Evolutionary conservation across 805 yeast genomes (phyloP), one percentile per base, ranked within the genome.

Genomic region (Hanseniaspora lindneri): DNA sequence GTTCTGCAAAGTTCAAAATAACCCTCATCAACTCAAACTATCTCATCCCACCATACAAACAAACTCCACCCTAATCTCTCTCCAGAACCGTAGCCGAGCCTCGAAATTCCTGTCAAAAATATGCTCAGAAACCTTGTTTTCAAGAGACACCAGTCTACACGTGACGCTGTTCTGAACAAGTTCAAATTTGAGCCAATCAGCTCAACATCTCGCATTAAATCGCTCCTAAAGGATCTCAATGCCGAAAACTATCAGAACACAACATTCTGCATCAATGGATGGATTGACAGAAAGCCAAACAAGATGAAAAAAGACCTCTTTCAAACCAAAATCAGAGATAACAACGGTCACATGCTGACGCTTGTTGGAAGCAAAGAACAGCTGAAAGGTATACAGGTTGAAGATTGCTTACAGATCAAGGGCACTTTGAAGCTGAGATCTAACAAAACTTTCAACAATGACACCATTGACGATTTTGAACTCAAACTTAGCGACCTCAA

Each of bases 241-340:
- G 30, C 37, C n/a, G 25, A 30, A 2, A 30, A 27, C 5, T 34
- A 29, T 20, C 35, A 33, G 13, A 51, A 51, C 17, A 51, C 51
- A 3, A 55, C 61, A 13, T 73, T 81, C 2, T 68, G 72, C 0
- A 54, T 89, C 7, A 76, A 84, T 53, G 97, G 98, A 0, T 92
- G 96, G 86, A 73, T 89, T 16, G 77, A 85, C 57, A 69, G 74
- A 20, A 79, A 80, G 54, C 92, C 95, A 0, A 72, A 80, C 47
- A 76, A 77, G 47, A 66, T 83, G 47, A 79, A 89, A 3, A 77
- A 76, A 46, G 64, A 64, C 10, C 66, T 84, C 42, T 71, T 76
- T 1, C 89, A 92, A 67, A 92, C 82, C 2, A 75, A 73, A 24
- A 64, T 89, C 13, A 70, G 97, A 53, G 97, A 88, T 59, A 58